Base-by-base conservation (phyloP, 2,329 filamentous ascomycete genomes). In the Saccharata proteae region DNA sequence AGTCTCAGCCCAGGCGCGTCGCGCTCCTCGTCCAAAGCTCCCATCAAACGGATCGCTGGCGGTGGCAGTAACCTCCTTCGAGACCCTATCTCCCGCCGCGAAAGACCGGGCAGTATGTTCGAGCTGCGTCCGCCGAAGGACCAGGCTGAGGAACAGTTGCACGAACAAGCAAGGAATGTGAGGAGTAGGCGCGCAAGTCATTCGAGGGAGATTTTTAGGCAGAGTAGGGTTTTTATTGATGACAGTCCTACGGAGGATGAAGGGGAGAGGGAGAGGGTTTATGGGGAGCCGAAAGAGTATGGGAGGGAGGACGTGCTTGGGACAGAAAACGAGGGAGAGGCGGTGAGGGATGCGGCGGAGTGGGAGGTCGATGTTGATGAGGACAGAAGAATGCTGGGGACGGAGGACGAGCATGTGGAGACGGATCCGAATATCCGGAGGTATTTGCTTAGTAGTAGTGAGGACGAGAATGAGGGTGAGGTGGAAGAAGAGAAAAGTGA, bases 141-240 rank as follows among this genome's bases (percentile, higher is more conserved):
- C 7, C 26, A 47, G 11, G 37, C 29, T 14, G 30, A 34, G n/a
- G 25, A 36, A 10, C 35, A 45, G 16, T 11, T 48, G 2, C 40
- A 41, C 6, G 26, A 25, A 7, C 42, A 32, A 12, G 17, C 24
- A 26, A 16, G 34, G 22, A 20, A 36, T 21, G 28, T 23, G 17
- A 26, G 29, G 41, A 33, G 41, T 35, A 37, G 38, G 54, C 8
- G 46, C 48, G 4, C 57, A 51, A 30, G 48, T 61, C 10, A 41
- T 65, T 12, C 33, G 30, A 51, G 56, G 18, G 63, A 67, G 44
- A 33, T 66, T 2, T 48, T 54, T 22, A 40, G 62, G 30, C 62
- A 65, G 41, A 61, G 55, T 31, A 46, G 55, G 11, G 62, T 65
- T 0, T 64, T 67, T 40, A 58, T 58, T 30, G 61, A 64, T 37